phyloP scores from a whole-genome alignment of 2,329 filamentous ascomycete species.

The Aureobasidium subglaciale region DNA sequence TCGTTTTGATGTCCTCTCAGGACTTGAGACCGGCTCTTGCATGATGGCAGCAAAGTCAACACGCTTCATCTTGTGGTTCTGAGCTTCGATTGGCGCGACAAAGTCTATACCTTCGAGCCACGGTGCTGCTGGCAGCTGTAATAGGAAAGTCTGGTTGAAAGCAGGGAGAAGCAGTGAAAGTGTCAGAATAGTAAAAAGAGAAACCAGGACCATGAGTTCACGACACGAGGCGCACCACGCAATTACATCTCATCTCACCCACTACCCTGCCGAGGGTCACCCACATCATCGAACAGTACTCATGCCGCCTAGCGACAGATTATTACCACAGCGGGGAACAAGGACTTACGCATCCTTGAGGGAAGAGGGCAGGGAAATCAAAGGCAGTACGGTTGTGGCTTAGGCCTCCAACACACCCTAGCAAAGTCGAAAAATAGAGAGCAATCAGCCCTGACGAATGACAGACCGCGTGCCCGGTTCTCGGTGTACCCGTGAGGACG shows the following conservation, averaged over 20 bases:
- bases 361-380: background rate
- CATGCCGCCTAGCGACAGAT: background rate
- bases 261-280: background rate
- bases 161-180: background rate
- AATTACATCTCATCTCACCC: background rate
- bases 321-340: conserved; percentile 9
- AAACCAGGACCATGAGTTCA: background rate
- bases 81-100: background rate
- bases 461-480: conserved; percentile 1
- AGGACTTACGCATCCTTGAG: conserved; percentile 2
- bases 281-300: background rate
- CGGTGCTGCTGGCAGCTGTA: conserved; percentile 4
- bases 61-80: background rate
- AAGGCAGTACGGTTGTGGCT: conserved; percentile 4
- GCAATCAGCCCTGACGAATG: background rate
- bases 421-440: background rate
- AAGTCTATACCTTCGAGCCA: background rate
- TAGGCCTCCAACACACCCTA: background rate
- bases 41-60: conserved; percentile 1
- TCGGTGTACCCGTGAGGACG: background rate
- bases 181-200: background rate
- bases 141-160: background rate
- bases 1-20: background rate
- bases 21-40: background rate
- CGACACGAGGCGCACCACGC: conserved; percentile 9